Evolutionary conservation across 2,329 filamentous ascomycete species (phyloP).

Genomic region (Claviceps capensis): DNA sequence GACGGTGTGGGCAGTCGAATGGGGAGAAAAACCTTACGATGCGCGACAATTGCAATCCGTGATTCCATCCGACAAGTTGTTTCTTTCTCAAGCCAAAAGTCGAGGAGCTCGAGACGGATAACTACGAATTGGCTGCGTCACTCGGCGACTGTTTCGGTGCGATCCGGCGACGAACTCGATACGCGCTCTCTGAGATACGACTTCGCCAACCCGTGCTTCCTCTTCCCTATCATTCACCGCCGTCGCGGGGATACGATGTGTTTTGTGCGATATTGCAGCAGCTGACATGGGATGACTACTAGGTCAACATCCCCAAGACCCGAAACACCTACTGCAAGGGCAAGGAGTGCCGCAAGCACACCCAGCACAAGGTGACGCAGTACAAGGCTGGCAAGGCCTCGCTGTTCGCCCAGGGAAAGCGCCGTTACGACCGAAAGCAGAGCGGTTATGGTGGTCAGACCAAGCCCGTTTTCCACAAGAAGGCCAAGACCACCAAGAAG

Average conservation of each 20-base stretch:
- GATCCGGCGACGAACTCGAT: neutral
- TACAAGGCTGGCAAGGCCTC: conserved; percentile 97
- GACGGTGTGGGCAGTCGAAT: neutral
- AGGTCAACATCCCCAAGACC: conserved; percentile 99
- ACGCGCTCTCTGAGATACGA: neutral
- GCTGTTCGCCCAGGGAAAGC: conserved; percentile 96
- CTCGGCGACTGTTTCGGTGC: neutral
- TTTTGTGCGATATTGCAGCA: neutral
- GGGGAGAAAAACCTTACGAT: neutral
- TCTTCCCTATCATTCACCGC: neutral
- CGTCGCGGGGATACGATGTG: neutral
- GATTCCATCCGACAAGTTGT: neutral
- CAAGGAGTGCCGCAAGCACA: conserved; percentile 86
- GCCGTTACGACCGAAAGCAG: conserved; percentile 98
- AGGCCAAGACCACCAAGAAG: conserved; percentile 99
- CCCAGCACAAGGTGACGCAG: conserved; percentile 85
- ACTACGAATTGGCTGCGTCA: neutral
- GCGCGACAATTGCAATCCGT: neutral
- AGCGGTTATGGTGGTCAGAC: conserved; percentile 99
- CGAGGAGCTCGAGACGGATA: neutral
- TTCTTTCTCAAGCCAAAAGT: neutral
- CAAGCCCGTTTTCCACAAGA: conserved; percentile 99
- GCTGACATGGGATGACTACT: conserved; percentile 6
- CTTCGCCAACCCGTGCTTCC: neutral
- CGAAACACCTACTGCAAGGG: conserved; percentile 96